Evolutionary conservation across 768 basidiomycete species (phyloP).

Genomic region (Leccinum imitatum): DNA sequence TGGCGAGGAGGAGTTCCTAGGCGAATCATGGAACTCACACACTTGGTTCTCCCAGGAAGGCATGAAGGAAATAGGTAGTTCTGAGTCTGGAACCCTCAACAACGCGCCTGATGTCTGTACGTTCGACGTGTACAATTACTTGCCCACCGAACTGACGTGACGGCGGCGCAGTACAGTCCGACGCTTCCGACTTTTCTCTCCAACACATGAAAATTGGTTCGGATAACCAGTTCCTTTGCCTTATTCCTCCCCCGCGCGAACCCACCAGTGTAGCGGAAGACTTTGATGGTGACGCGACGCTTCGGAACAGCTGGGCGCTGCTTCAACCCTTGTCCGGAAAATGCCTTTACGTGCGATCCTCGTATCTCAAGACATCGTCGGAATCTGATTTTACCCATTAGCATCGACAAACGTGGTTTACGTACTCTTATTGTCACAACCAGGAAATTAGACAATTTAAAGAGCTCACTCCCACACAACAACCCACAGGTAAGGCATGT

Average conservation of each 20-base stretch:
- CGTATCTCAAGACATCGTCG: slow-evolving; percentile 27
- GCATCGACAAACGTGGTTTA: slow-evolving; percentile 94
- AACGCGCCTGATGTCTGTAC: slow-evolving; percentile 35
- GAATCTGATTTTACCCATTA: slow-evolving; percentile 40
- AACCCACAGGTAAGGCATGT: slow-evolving; percentile 57
- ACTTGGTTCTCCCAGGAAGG: slow-evolving; percentile 38
- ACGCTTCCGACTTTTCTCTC: slow-evolving; percentile 48
- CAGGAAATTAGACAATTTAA: slow-evolving; percentile 95
- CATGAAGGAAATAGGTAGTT: slow-evolving; percentile 62
- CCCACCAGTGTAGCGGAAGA: slow-evolving; percentile 48
- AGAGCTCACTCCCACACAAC: slow-evolving; percentile 66
- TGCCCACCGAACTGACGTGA: slow-evolving; percentile 14
- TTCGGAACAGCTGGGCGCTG: slow-evolving; percentile 79
- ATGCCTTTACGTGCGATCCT: slow-evolving; percentile 77
- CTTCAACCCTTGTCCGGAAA: slow-evolving; percentile 75
- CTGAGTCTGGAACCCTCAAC: slow-evolving; percentile 37
- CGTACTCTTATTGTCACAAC: slow-evolving; percentile 96
- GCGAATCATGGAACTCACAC: slow-evolving; percentile 52
- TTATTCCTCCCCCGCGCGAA: slow-evolving; percentile 67
- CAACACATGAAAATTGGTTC: slow-evolving; percentile 76
- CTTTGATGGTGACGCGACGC: slow-evolving; percentile 57
- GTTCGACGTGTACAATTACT: slow-evolving; percentile 29
- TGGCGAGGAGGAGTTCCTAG: slow-evolving; percentile 76
- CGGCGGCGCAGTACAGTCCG: slow-evolving; percentile 22
- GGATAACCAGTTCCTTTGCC: slow-evolving; percentile 69